Evolutionary conservation across 169 alveolate species (phyloP).

Genomic region (Amoebophrya sp.): DNA sequence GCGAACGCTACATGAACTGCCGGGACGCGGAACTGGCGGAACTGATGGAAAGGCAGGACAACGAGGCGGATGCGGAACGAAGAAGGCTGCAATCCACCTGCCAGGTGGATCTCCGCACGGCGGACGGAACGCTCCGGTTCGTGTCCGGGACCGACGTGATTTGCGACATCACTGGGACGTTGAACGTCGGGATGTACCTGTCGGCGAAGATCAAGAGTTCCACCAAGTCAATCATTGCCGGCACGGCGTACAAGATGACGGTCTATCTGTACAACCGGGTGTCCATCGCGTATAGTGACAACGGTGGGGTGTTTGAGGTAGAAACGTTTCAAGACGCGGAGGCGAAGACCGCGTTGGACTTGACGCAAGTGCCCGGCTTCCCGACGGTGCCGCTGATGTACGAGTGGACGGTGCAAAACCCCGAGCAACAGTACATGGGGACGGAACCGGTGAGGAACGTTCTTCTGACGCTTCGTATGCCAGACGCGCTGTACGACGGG

Average conservation of each 20-base stretch:
- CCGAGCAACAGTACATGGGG: neutral
- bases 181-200: conserved; percentile 17
- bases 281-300: neutral
- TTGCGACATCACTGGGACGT: neutral
- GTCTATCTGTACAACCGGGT: neutral
- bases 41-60: too few relatives aligned
- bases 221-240: neutral
- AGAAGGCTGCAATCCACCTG: neutral
- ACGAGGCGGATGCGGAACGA: neutral
- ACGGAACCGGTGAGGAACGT: neutral
- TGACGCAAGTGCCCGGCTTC: neutral
- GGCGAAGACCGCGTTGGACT: neutral
- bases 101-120: neutral
- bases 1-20: too few relatives aligned
- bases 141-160: conserved; percentile 17
- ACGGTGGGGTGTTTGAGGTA: neutral
- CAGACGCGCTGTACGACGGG: neutral
- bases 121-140: neutral
- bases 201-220: neutral
- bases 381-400: neutral
- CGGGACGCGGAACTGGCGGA: too few relatives aligned
- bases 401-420: neutral
- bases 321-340: neutral
- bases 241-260: neutral
- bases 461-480: neutral